phyloP scores from a whole-genome alignment of 805 yeast genomes.

The Ogataea pignaliae region DNA sequence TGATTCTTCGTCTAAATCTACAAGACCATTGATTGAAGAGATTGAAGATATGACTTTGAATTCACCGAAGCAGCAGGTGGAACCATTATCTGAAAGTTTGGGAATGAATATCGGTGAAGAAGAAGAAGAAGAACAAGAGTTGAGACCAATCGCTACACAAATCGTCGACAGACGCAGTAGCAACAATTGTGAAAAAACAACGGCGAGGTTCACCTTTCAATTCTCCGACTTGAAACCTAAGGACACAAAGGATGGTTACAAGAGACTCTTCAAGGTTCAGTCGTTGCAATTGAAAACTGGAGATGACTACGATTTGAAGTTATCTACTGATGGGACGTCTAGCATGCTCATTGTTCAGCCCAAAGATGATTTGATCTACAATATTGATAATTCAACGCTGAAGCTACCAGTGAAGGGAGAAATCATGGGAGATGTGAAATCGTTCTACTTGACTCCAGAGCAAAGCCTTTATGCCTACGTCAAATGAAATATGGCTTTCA shows the following conservation, averaged over 20 bases:
- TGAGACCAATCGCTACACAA: too few species aligned
- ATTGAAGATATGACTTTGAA: constrained; percentile 29
- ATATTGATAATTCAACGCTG: constrained; percentile 21
- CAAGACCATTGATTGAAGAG: constrained; percentile 52
- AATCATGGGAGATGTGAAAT: constrained; percentile 3
- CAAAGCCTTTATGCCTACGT: constrained; percentile 6
- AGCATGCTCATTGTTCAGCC: constrained; percentile 27
- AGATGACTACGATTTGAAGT: constrained; percentile 30
- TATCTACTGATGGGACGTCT: constrained; percentile 25
- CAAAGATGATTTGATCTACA: constrained; percentile 15
- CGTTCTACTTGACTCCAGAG: constrained; percentile 5
- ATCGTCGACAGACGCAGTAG: too few species aligned
- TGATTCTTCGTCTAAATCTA: not conserved
- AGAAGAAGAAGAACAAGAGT: too few species aligned
- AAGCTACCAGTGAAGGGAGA: constrained; percentile 22
- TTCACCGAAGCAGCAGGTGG: too few species aligned
- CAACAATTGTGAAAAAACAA: too few species aligned
- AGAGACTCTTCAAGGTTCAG: constrained; percentile 12
- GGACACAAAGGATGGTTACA: constrained; percentile 14
- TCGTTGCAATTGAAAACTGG: constrained; percentile 28
- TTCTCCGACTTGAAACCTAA: constrained; percentile 11
- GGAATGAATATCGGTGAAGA: too few species aligned
- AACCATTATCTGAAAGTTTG: too few species aligned
- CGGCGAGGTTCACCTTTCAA: too few species aligned
- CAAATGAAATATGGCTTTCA: constrained; percentile 5